phyloP scores from a whole-genome alignment of 345 rosid genomes.

The Eucalyptus paniculata region DNA sequence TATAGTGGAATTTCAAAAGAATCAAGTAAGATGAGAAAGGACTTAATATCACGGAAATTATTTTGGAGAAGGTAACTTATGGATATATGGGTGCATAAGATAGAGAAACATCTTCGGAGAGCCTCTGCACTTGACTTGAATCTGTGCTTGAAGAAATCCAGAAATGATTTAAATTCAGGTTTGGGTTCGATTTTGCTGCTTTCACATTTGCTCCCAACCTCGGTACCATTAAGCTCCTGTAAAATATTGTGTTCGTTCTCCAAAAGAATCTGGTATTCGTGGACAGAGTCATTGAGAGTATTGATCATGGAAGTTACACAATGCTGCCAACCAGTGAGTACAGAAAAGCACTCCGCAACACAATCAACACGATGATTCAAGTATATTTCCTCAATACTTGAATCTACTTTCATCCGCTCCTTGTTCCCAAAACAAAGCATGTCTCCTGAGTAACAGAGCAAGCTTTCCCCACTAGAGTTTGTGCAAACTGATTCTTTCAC shows the following conservation, averaged over 20 bases:
- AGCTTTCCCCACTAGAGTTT: background rate
- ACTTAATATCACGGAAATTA: background rate
- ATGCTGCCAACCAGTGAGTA: constrained; percentile 1
- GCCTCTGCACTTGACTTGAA: background rate
- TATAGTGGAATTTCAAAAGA: background rate
- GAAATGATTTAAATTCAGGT: background rate
- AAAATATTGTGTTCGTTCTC: background rate
- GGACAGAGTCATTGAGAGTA: background rate
- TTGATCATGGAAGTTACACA: background rate
- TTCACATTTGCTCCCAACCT: background rate
- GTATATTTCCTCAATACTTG: background rate
- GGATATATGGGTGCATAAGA: background rate
- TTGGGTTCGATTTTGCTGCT: accelerated
- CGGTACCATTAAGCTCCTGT: background rate
- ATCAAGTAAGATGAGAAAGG: background rate
- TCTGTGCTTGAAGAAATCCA: background rate
- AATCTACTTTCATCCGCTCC: background rate
- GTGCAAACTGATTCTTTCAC: background rate
- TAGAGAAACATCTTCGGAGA: background rate
- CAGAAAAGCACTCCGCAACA: constrained; percentile 2
- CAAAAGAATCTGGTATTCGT: background rate
- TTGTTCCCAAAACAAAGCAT: constrained; percentile 6
- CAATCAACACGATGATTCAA: constrained; percentile 6
- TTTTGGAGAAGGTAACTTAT: background rate
- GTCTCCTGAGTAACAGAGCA: background rate